Percentiles rank a stretch among this genome's conserved stretches.
Conservation (phyloP, 768 basidiomycete species). For the Leccinum obscurum region DNA sequence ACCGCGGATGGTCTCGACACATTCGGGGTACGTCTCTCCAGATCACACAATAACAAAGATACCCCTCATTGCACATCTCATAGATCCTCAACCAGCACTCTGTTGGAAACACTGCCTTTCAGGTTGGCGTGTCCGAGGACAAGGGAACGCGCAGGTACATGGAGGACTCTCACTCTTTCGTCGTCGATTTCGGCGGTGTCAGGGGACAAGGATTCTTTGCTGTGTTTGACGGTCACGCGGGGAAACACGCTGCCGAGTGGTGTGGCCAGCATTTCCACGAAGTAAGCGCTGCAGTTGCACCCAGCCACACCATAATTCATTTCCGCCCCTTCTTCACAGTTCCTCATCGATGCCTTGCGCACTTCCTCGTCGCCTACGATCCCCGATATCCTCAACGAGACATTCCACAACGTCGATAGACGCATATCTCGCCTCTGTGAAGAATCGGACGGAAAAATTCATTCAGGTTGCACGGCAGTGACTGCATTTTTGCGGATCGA, state of each 20-base stretch:
- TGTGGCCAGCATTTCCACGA: constrained; percentile 96
- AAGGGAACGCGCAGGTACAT: constrained; percentile 89
- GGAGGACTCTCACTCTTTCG: constrained; percentile 97
- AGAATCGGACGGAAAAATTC: constrained; percentile 87
- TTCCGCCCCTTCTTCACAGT: constrained; percentile 34
- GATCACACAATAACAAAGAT: neutral
- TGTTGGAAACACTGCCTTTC: constrained; percentile 59
- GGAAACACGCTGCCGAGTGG: constrained; percentile 99
- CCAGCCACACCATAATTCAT: constrained; percentile 7
- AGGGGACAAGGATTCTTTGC: constrained; percentile 98
- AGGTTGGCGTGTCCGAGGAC: constrained; percentile 73
- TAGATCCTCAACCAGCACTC: constrained; percentile 61
- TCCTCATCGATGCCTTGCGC: constrained; percentile 70
- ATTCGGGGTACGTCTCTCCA: constrained; percentile 58
- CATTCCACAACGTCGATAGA: constrained; percentile 91
- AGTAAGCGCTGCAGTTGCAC: constrained; percentile 39
- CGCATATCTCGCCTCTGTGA: constrained; percentile 82
- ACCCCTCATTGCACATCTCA: neutral
- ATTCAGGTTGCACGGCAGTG: constrained; percentile 96
- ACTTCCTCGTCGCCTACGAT: constrained; percentile 57
- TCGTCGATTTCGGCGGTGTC: constrained; percentile 89
- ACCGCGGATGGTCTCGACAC: constrained; percentile 75
- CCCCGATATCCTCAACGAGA: constrained; percentile 88
- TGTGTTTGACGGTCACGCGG: constrained; percentile 97
- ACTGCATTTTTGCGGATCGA: constrained; percentile 94